Evolutionary conservation across 345 rosid genomes (phyloP).

Genomic region (Noccaea bulbosa): DNA sequence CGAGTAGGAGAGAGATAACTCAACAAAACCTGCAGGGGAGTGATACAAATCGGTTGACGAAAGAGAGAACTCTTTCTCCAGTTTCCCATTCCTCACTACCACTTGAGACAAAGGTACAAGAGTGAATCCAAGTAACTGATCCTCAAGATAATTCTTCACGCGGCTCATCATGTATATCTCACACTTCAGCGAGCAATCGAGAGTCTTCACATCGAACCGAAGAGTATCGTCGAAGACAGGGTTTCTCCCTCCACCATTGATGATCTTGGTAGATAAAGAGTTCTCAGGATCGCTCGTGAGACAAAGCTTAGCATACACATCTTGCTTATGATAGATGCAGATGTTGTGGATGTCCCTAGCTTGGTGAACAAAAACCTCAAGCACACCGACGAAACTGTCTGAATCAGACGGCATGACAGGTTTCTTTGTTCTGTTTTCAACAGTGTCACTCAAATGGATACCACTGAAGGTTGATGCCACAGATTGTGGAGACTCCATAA

Average conservation of each 20-base stretch:
- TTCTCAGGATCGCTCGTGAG: constrained; percentile 73
- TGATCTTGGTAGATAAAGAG: constrained; percentile 79
- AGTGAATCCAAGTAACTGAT: constrained; percentile 87
- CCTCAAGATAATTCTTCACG: constrained; percentile 95
- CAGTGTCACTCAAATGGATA: constrained; percentile 49
- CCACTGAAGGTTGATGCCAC: constrained; percentile 74
- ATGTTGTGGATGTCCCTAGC: constrained; percentile 98
- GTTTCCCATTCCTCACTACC: constrained; percentile 59
- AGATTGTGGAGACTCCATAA: constrained; percentile 95
- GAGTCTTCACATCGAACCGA: constrained; percentile 58
- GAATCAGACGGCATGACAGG: constrained; percentile 38
- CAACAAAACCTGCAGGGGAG: constrained; percentile 93
- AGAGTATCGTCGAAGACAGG: constrained; percentile 89
- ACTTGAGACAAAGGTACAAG: constrained; percentile 94
- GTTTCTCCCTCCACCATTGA: constrained; percentile 97
- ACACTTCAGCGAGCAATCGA: constrained; percentile 82
- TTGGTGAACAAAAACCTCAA: constrained; percentile 82
- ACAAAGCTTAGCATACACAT: constrained; percentile 96
- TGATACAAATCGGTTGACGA: constrained; percentile 93
- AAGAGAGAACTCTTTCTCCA: constrained; percentile 93
- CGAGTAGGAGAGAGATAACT: constrained; percentile 66
- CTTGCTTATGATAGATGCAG: constrained; percentile 99
- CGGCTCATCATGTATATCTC: constrained; percentile 99
- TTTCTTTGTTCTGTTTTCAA: constrained; percentile 48
- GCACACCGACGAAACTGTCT: constrained; percentile 56